Base-by-base conservation (phyloP, 202 grass and related monocot genomes). In the Schoenoplectus tabernaemontani region DNA sequence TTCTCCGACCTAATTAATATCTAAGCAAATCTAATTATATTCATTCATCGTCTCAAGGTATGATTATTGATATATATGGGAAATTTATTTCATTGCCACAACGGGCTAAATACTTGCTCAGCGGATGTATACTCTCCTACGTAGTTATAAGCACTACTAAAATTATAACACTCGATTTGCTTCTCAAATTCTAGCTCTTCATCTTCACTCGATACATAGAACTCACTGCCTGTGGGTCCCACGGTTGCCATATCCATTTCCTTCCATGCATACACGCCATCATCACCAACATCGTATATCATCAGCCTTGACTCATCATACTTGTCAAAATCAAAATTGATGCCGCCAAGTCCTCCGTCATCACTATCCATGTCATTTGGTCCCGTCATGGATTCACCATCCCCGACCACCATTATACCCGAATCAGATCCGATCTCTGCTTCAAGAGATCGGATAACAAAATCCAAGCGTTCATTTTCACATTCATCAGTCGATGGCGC, bases 361-460 rank as follows among this genome's bases (percentile, higher is more conserved):
- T 65, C 80, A 19, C 37, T 61, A 16, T 67, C 64, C 15, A 68
- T 78, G 26, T 50, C 62, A 6, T 56, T 15, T 9, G 50, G 30
- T 5, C 74, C 59, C 43, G 57, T 38, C 20, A 67, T 72, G 9
- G 60, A 58, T 43, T 73, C 81, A 0, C 7, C 72, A 7, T 69
- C 82, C 0, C 0, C 39, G 3, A 37, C 15, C 41, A 39, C 7
- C 54, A 74, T n/a, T n/a, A 72, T 10, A 5, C 12, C 36, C n/a
- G 47, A 41, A 30, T 70, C 44, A 0, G 63, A 56, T 11, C 48
- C 30, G 33, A 91, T 89, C 84, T 91, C 89, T 0, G 77, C 89
- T 69, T 91, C 89, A 0, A 91, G 82, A 3, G 89, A 91, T 57
- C 42, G 81, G 9, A 91, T 82, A 50, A 91, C 89, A 5, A 62